Evolutionary conservation across 2,329 filamentous ascomycete species (phyloP), one percentile per base, ranked within the genome.

Genomic region (Arthrobotrys pseudoclavata): DNA sequence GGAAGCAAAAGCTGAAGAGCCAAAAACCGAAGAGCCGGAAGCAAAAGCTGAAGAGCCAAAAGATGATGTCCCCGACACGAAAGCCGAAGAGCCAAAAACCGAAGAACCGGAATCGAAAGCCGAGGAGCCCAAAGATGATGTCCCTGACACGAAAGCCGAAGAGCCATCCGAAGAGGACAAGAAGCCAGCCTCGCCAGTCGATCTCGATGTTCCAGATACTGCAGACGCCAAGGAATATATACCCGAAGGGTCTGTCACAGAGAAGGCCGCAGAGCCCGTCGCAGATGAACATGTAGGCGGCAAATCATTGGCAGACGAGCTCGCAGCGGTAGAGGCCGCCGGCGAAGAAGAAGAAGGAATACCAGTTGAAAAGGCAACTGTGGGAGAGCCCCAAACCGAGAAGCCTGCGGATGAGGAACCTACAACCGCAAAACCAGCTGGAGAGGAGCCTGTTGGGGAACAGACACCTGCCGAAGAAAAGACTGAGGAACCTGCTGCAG

Each of bases 151-250:
- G 42, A 61, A 70, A 13, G n/a, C 57, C n/a, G 66, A 76, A 29
- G 66, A 67, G 10, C 55, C 55, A 4, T 40, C 37, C 5, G 60
- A 55, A 10, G 72, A 76, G 34, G 64, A 64, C 6, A 68, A 70
- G 42, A 20, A 47, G 3, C 48, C 42, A 20, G 47, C 34, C 10
- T 26, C 67, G 20, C 64, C 64, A 24, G 72, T 62, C 4, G 72
- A 76, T 40, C 50, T 70, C n/a, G 72, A 76, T 34, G 20, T 76
- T 45, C 72, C 72, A n/a, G 72, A 76, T 66, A 76, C 66, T 22
- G 66, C 72, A 15, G 72, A 76, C n/a, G 60, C 60, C 4, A 76
- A 52, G 40, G 72, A 76, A 31, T 29, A 61, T 18, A 61, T 66
- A 18, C 18, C 31, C 24, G 69, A 72, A 26, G 57, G 61, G 13